A percentile compares a stretch with the other conserved stretches of the same genome.
These are phyloP conservation scores for Cicer pinnatifidum DNA, from an alignment of 306 rosid genomes.

Conservation along the genomic window DNA sequence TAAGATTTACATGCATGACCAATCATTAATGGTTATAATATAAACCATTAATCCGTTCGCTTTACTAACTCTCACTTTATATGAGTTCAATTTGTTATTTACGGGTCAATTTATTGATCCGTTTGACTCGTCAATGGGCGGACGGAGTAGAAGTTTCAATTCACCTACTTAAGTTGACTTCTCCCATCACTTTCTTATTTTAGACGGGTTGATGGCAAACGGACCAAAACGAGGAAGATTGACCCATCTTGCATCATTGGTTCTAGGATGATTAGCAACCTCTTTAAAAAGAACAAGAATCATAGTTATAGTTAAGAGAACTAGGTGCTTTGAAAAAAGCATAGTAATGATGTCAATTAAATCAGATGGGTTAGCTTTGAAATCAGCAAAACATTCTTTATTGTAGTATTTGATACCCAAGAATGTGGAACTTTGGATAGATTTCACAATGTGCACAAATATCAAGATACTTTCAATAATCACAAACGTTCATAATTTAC, in stretches of 20 bases:
- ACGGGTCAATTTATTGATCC: too few relatives aligned
- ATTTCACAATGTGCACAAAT: constrained; percentile 42
- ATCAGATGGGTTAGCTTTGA: constrained; percentile 49
- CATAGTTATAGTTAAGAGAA: constrained; percentile 45
- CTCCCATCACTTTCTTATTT: too few relatives aligned
- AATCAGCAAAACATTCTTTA: constrained; percentile 53
- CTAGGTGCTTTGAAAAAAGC: constrained; percentile 45
- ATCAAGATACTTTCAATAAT: constrained; percentile 24
- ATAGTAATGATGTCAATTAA: constrained; percentile 44
- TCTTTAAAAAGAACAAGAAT: constrained; percentile 46
- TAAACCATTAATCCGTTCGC: fast-evolving
- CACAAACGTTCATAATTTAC: constrained; percentile 9
- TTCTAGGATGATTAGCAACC: constrained; percentile 18
- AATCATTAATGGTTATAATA: too few relatives aligned
- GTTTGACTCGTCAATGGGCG: too few relatives aligned
- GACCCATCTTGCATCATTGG: too few relatives aligned
- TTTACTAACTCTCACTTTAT: too few relatives aligned
- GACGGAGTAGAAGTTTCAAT: too few relatives aligned
- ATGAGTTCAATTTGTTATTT: too few relatives aligned
- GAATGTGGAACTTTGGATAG: constrained; percentile 41
- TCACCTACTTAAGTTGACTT: too few relatives aligned
- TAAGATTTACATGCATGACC: too few relatives aligned
- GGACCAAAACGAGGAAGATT: too few relatives aligned
- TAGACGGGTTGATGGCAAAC: too few relatives aligned
- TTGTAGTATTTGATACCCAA: constrained; percentile 40